Base-by-base conservation (phyloP, 345 rosid species). In the Turritis glabra region DNA sequence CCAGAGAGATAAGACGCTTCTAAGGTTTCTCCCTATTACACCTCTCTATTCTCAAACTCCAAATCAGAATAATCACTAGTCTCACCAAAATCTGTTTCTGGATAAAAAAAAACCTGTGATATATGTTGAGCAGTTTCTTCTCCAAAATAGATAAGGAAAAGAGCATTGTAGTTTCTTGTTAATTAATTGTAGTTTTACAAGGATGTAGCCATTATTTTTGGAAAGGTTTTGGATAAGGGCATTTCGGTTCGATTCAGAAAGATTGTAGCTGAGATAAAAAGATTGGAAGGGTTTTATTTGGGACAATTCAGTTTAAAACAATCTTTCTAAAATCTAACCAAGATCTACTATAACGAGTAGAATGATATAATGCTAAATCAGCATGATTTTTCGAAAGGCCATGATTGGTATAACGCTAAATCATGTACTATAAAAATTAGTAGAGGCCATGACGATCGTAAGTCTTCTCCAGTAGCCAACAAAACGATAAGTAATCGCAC, bases 1-100 rank as follows among this genome's bases (percentile, higher is more conserved):
- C 97, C 7, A 95, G 80, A 82, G 98, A 89, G 5, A 85, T 92
- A 44, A 84, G 92, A 7, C 87, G 97, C 71, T 90, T 82, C 83
- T 90, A 85, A 77, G 14, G 12, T 5, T 38, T 40, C 56, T 40
- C 46, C 22, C n/a, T 14, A 4, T 12, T 23, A 14, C 22, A 22
- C 57, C 58, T 55, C 22, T 44, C 58, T 44, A 9, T 53, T 30
- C 47, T 43, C 71, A 64, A 53, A 41, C 37, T 41, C 52, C 4
- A 63, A 52, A 27, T 53, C 64, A 63, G 55, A 72, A 23, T 14
- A 38, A 21, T 61, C 44, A 50, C 8, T 21, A 51, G 41, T 37
- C 43, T 61, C 43, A 40, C 33, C 5, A 40, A 29, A 40, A 41
- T 48, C 44, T 47, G 17, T 48, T 65, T 1, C 19, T 48, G 7